Evolutionary conservation across 495 filamentous ascomycete genomes (phyloP), one percentile per base, ranked within the genome.

Genomic region (Penicillium pancosmium): DNA sequence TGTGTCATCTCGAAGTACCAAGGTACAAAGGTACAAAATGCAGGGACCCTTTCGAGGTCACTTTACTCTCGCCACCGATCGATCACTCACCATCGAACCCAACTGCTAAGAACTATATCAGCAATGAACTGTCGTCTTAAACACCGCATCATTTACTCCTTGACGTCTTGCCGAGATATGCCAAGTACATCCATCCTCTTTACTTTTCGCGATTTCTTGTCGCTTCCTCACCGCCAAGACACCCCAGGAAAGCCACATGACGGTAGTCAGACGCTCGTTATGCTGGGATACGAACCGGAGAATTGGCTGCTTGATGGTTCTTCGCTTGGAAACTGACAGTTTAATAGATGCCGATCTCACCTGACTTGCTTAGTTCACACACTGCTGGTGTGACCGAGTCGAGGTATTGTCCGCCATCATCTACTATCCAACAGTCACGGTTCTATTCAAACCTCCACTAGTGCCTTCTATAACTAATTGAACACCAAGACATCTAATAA

Each of bases 221-320:
- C 12, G 46, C 46, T 48, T 15, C n/a, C 16, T 48, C 3, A 48
- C 8, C 46, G 46, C 46, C 46, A 48, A 48, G 46, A n/a, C 23
- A 27, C 46, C 21, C 21, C 46, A 10, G 9, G 11, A 27, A 11
- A 48, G 21, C 10, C 46, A 48, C 46, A 48, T 48, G 46, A 48
- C 11, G 18, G 11, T 10, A 23, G 46, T 48, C 46, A 48, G 46
- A 25, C 19, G 21, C 18, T 5, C 21, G 31, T 31, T n/a, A 25
- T 12, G 8, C 2, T n/a, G 46, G n/a, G 21, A 4, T 15, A 3
- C 18, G 6, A 19, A 9, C 41, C 8, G 41, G 16, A 16, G 16
- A 19, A 19, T 38, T 6, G 36, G 16, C 16, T 19, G 1, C 5
- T 44, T 44, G 41, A 44, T 44, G 15, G 16, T 44, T 44, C 41